phyloP scores from a whole-genome alignment of 208 protist species.

The Trypanosoma brucei region DNA sequence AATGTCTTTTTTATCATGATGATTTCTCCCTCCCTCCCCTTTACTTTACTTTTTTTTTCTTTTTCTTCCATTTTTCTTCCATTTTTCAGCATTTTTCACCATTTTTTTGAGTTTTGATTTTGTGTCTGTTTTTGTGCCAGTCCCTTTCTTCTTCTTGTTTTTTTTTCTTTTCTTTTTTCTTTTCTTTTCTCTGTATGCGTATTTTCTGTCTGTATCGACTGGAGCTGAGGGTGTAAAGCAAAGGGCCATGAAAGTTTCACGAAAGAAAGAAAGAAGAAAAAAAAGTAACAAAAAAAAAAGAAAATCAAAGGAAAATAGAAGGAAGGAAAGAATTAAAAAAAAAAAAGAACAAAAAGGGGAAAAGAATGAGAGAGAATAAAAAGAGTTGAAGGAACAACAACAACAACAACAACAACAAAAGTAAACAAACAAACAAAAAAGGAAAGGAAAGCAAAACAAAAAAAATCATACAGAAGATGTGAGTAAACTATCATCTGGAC shows the following conservation, averaged over 20 bases:
- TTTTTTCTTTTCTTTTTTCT: conserved; percentile 18
- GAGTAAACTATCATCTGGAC: too few relatives aligned
- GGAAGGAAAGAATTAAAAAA: neutral
- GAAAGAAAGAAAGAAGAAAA: conserved; percentile 11
- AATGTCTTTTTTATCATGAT: conserved; percentile 13
- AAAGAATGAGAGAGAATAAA: too few relatives aligned
- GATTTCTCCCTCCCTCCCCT: neutral
- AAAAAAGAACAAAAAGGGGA: neutral
- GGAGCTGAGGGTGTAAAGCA: too few relatives aligned
- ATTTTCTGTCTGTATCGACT: neutral
- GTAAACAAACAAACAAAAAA: too few relatives aligned
- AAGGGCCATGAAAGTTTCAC: neutral
- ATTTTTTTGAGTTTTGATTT: neutral
- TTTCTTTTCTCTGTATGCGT: conserved; percentile 3
- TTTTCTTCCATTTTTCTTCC: neutral
- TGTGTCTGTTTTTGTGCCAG: neutral
- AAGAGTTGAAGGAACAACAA: neutral
- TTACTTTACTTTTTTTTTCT: conserved; percentile 12
- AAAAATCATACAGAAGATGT: too few relatives aligned
- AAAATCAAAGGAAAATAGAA: neutral
- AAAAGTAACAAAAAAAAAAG: neutral
- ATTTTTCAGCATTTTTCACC: conserved; percentile 5
- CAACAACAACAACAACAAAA: too few relatives aligned
- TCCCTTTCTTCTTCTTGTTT: neutral
- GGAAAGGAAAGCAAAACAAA: too few relatives aligned